A percentile compares a stretch with the other conserved stretches of the same genome.
Conservation (phyloP, 768 basidiomycete species). For the Clathrus columnatus region DNA sequence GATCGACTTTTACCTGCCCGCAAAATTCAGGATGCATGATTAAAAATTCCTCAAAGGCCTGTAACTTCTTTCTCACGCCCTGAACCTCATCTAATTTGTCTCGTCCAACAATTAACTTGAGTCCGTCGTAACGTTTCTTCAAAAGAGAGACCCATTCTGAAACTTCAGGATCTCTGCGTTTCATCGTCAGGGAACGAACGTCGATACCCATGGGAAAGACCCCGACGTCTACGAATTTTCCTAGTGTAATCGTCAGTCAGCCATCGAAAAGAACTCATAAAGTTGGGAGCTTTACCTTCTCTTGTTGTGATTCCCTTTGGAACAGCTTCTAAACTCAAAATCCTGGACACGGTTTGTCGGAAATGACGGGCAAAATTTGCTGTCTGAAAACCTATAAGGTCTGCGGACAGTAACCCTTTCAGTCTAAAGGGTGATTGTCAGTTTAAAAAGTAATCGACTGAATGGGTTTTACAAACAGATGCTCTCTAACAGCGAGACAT, state of each 20-base stretch:
- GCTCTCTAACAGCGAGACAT: constrained; percentile 68
- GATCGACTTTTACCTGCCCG: constrained; percentile 44
- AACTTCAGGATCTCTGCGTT: constrained; percentile 68
- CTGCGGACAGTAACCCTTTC: constrained; percentile 84
- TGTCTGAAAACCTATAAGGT: constrained; percentile 90
- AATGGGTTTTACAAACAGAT: constrained; percentile 8
- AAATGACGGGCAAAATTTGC: constrained; percentile 79
- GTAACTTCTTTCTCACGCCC: constrained; percentile 76
- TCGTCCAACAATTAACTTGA: constrained; percentile 80
- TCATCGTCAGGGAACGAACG: constrained; percentile 54
- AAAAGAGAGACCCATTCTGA: constrained; percentile 73
- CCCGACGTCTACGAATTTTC: constrained; percentile 73
- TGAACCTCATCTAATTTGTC: constrained; percentile 87
- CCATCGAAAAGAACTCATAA: constrained; percentile 14
- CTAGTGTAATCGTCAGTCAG: constrained; percentile 19
- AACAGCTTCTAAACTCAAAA: constrained; percentile 69
- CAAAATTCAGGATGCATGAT: constrained; percentile 73
- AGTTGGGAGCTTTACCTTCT: too few relatives aligned
- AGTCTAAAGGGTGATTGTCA: constrained; percentile 33
- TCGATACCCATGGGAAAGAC: constrained; percentile 92
- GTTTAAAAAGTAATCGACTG: neutral
- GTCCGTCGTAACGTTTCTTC: constrained; percentile 74
- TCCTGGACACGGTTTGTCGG: constrained; percentile 75
- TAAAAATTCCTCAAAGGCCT: constrained; percentile 76
- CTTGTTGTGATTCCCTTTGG: constrained; percentile 73